Conservation (phyloP, 164 flowering plant species). For the Macadamia tetraphylla region DNA sequence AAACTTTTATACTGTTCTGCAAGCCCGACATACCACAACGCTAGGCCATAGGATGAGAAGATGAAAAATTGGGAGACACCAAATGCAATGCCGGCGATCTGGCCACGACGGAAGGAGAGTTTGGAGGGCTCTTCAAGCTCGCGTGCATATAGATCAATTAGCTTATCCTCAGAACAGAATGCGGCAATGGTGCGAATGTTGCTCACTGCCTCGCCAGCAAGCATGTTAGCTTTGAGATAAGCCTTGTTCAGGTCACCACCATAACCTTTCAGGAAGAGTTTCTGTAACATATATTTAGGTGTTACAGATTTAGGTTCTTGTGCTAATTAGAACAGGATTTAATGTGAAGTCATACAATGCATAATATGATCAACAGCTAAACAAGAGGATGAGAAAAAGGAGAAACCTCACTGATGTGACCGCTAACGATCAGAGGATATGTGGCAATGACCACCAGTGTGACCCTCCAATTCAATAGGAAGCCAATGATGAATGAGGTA, state of each 20-base stretch:
- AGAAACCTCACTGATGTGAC: conserved; percentile 88
- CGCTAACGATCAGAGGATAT: conserved; percentile 73
- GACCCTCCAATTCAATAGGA: conserved; percentile 89
- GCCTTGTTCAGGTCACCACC: conserved; percentile 94
- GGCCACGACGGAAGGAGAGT: conserved; percentile 75
- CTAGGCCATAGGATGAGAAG: conserved; percentile 89
- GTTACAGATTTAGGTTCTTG: too few species aligned
- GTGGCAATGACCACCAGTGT: conserved; percentile 80
- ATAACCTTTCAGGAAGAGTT: conserved; percentile 90
- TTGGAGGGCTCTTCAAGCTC: conserved; percentile 76
- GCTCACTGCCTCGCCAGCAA: conserved; percentile 94
- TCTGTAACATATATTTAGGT: conserved; percentile 33
- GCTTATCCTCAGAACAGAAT: conserved; percentile 83
- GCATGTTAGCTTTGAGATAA: conserved; percentile 92
- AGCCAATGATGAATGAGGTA: conserved; percentile 72
- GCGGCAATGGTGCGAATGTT: conserved; percentile 95
- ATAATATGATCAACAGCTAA: background rate
- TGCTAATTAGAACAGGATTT: too few species aligned
- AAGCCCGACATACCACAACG: conserved; percentile 56
- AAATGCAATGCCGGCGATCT: conserved; percentile 82
- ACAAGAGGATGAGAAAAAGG: background rate
- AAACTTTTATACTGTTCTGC: background rate
- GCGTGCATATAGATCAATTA: conserved; percentile 60
- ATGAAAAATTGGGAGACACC: conserved; percentile 92
- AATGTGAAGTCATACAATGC: background rate